phyloP scores from a whole-genome alignment of 116 monocot genomes.

The Trichopus zeylanicus region DNA sequence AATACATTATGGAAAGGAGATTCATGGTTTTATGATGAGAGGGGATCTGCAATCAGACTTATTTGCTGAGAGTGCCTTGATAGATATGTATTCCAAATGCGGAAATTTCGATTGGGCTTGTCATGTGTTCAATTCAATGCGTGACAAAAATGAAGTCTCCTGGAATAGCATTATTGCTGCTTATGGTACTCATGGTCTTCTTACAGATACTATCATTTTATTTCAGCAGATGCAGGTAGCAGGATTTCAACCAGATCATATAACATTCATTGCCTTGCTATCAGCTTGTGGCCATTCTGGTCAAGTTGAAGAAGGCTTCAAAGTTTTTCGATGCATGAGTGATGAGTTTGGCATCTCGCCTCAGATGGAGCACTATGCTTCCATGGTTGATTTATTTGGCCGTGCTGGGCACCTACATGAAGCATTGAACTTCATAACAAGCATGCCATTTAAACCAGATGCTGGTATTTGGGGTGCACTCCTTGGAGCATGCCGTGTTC shows the following conservation, averaged over 20 bases:
- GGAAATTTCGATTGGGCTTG: constrained; percentile 53
- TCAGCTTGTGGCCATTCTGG: constrained; percentile 85
- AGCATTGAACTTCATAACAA: constrained; percentile 44
- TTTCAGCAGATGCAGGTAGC: constrained; percentile 58
- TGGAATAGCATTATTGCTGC: constrained; percentile 96
- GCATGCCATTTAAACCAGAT: constrained; percentile 65
- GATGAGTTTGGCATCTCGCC: constrained; percentile 42
- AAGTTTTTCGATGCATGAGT: constrained; percentile 44
- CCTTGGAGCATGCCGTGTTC: constrained; percentile 68
- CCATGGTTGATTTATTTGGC: constrained; percentile 79
- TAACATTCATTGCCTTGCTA: constrained; percentile 76
- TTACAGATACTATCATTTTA: constrained; percentile 43
- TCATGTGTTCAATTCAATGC: constrained; percentile 60
- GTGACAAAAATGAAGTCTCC: constrained; percentile 63
- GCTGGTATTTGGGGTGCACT: constrained; percentile 86
- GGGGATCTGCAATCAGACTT: constrained; percentile 35
- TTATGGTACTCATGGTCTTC: constrained; percentile 67
- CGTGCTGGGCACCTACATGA: constrained; percentile 53
- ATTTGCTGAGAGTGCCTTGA: constrained; percentile 65
- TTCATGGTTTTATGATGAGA: constrained; percentile 63
- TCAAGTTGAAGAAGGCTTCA: constrained; percentile 46
- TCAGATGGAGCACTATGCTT: constrained; percentile 78
- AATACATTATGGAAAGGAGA: constrained; percentile 66
- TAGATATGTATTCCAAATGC: constrained; percentile 92
- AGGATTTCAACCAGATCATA: constrained; percentile 62